Evolutionary conservation across 306 rosid species (phyloP).

Genomic region (Quercus agrifolia): DNA sequence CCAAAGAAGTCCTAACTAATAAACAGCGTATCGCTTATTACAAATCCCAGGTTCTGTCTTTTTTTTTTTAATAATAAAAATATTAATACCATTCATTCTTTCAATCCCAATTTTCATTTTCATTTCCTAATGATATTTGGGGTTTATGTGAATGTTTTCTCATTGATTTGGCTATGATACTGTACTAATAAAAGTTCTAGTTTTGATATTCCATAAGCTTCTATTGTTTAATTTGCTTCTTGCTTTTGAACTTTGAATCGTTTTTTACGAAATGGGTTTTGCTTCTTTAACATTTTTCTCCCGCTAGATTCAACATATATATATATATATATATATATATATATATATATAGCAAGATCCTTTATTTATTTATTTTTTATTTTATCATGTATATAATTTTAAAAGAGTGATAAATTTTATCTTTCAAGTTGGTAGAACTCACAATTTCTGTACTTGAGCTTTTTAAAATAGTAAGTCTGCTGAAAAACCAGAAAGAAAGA

Average conservation of each 20-base stretch:
- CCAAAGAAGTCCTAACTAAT: slow-evolving; percentile 61
- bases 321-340: not conserved
- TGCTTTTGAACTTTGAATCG: not conserved
- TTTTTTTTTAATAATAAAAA: not conserved
- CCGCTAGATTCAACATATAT: not conserved
- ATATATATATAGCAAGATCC: not conserved
- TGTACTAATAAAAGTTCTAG: not conserved
- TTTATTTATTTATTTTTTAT: not conserved
- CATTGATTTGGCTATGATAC: not conserved
- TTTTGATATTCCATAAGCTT: not conserved
- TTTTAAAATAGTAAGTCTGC: not conserved
- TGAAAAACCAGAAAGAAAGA: not conserved
- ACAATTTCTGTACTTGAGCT: not conserved
- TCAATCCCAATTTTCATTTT: not conserved
- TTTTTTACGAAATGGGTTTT: not conserved
- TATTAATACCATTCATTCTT: not conserved
- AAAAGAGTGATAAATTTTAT: too few relatives aligned
- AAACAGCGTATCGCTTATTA: slow-evolving; percentile 63
- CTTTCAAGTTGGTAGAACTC: too few relatives aligned
- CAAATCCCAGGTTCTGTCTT: slow-evolving; percentile 54
- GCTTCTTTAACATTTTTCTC: not conserved
- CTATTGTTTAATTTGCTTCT: not conserved
- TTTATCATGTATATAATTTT: too few relatives aligned
- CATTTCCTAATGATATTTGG: not conserved
- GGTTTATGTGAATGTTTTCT: not conserved